These are phyloP conservation scores for Colletotrichum higginsianum DNA, from an alignment of 2,329 filamentous ascomycete genomes.

Conservation along the genomic window DNA sequence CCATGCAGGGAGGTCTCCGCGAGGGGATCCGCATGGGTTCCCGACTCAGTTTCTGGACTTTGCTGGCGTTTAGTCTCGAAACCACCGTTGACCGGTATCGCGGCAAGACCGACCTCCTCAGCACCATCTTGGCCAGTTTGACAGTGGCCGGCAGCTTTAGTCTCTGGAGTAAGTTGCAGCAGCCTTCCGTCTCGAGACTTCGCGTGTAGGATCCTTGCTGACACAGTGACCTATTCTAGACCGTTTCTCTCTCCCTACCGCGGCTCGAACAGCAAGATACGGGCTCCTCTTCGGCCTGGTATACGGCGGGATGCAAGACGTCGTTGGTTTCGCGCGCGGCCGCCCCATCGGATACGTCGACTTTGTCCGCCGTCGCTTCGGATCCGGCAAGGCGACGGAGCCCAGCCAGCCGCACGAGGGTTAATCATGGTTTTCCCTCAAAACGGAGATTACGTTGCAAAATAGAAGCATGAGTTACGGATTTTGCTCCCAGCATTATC, in stretches of 20 bases:
- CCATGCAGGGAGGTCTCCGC: constrained; percentile 81
- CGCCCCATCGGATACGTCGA: constrained; percentile 83
- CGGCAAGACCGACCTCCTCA: constrained; percentile 80
- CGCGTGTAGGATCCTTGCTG: constrained; percentile 22
- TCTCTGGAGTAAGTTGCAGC: constrained; percentile 77
- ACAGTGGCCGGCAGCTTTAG: constrained; percentile 91
- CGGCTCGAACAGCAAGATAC: constrained; percentile 83
- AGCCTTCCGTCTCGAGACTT: no score
- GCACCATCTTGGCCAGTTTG: constrained; percentile 86
- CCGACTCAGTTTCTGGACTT: constrained; percentile 80
- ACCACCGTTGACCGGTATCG: constrained; percentile 85
- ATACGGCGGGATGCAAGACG: constrained; percentile 88
- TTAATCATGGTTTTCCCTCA: background rate
- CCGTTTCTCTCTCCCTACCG: constrained; percentile 83
- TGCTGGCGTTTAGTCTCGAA: constrained; percentile 85
- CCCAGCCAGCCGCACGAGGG: background rate
- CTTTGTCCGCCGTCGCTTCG: constrained; percentile 67
- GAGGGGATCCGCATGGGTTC: constrained; percentile 84
- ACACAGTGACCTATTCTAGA: constrained; percentile 65
- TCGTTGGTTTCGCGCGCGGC: constrained; percentile 77
- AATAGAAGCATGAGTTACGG: background rate
- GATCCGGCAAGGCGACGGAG: constrained; percentile 1
- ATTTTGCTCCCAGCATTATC: background rate
- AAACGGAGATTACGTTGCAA: background rate
- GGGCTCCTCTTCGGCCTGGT: constrained; percentile 84